Base-by-base conservation (phyloP, 345 rosid species). In the Boechera stricta region DNA sequence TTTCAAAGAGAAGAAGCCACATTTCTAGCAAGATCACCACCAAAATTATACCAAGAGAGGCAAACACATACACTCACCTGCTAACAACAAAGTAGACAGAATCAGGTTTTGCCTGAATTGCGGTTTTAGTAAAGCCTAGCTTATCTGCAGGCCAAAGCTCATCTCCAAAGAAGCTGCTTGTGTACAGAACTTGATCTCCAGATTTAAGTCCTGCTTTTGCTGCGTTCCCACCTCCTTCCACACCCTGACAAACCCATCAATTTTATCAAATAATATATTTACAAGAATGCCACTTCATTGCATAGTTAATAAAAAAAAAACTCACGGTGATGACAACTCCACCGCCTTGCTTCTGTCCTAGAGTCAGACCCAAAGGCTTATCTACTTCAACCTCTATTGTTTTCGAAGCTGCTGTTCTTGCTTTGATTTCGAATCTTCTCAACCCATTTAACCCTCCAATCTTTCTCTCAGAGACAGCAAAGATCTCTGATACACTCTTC, bases 81-180 rank as follows among this genome's bases (percentile, higher is more conserved):
- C 84, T 89, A n/a, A 94, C 87, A 64, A 94, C 97, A 79, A 94
- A 94, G 85, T 94, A 91, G 72, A 94, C 85, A 74, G 93, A 89
- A 63, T 94, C 98, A 15, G 98, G 98, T 83, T 91, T 94, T 5
- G 98, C 98, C 82, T 94, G 98, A 79, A 94, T 84, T 9, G 98
- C 98, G 56, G 98, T 94, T 87, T 94, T 94, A 39, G 98, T 94
- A 57, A 94, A 94, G 7, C 98, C 98, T 5, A 94, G 79, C 83
- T 94, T 94, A 82, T 94, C 98, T 3, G 98, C 98, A 24, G 98
- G 98, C 98, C 98, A 94, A 72, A 94, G 97, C 76, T 94, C 98
- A 81, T 94, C 98, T 3, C 98, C 98, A 33, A 94, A 94, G 88
- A 94, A 94, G 82, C 97, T 94, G 80, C 98, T 94, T 29, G 98